Percentiles rank a stretch among this genome's conserved stretches.
Evolutionary conservation across 2,329 filamentous ascomycete genomes (phyloP).

Genomic region (Botrytis sinoallii): DNA sequence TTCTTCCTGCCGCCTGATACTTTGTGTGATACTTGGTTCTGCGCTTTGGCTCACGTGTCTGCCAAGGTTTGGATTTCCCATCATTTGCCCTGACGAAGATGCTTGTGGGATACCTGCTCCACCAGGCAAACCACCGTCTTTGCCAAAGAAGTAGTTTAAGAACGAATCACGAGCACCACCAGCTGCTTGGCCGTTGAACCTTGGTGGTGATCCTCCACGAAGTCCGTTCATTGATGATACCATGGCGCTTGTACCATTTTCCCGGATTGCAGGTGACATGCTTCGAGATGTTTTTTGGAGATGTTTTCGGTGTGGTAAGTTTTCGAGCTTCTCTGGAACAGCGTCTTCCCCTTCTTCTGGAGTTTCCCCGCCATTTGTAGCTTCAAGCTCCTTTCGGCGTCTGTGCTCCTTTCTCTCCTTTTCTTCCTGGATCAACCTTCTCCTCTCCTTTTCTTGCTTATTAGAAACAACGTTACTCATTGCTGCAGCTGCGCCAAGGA

Average conservation of each 20-base stretch:
- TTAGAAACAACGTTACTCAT: conserved; percentile 96
- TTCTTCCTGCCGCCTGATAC: conserved; percentile 69
- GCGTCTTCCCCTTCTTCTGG: conserved; percentile 57
- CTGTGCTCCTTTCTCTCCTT: conserved; percentile 80
- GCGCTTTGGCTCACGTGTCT: conserved; percentile 75
- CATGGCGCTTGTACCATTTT: conserved; percentile 61
- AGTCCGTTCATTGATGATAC: conserved; percentile 65
- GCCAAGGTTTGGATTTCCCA: conserved; percentile 40
- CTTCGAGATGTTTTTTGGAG: conserved; percentile 60
- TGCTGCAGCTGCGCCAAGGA: conserved; percentile 90
- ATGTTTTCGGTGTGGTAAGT: conserved; percentile 57
- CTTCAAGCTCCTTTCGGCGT: conserved; percentile 75
- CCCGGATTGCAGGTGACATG: conserved; percentile 75
- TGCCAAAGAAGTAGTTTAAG: conserved; percentile 98
- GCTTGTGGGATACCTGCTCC: conserved; percentile 40
- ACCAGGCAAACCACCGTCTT: conserved; percentile 66
- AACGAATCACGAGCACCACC: conserved; percentile 82
- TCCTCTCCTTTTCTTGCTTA: conserved; percentile 92
- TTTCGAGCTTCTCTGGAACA: conserved; percentile 50
- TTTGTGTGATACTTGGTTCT: conserved; percentile 81
- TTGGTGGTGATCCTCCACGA: conserved; percentile 59
- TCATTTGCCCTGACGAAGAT: conserved; percentile 24
- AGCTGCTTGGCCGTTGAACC: conserved; percentile 56
- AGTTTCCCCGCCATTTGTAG: conserved; percentile 67
- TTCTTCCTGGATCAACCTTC: conserved; percentile 75